Base-by-base conservation (phyloP, 2,329 filamentous ascomycete genomes). In the Colletotrichum simmondsii region DNA sequence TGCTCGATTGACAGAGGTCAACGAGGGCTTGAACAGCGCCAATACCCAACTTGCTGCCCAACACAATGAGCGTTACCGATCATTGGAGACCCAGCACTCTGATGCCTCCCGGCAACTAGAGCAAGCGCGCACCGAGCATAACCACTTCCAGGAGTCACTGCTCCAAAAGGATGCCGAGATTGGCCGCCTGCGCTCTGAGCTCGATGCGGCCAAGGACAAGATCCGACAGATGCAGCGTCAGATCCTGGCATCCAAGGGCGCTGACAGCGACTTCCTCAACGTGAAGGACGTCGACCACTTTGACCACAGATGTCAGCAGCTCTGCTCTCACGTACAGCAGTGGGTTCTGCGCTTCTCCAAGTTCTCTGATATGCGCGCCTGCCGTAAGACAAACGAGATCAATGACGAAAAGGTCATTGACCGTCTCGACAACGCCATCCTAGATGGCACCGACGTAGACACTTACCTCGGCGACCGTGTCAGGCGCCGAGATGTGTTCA, bases 271-370 rank as follows among this genome's bases (percentile, higher is more conserved):
- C 76, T 96, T 97, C 84, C 91, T 98, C 75, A 90, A 89, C 61
- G 87, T 95, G 74, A 91, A 91, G 76, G 95, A 98, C 79, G 95
- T 98, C 81, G 95, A 98, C 84, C 95, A 98, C 86, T 98, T 99
- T 80, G 95, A 98, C 79, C 91, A 91, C 78, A 94, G 95, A 54
- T 99, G 97, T 81, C 95, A 98, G 82, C 93, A 97, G 82, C 91
- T 99, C 57, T 99, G 95, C 83, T 94, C 96, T 77, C 95, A 98
- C 81, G 95, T 98, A 54, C 95, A 98, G 82, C 95, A 98, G 84
- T 99, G 97, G 97, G 95, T 99, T 63, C 86, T 98, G 77, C 94
- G 97, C 79, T 99, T 99, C 87, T 98, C 95, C 77, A 98, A 98
- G 82, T 97, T 97, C 84, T 98, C 95, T 61, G 96, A 98, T 83